These are phyloP conservation scores for Eimeria acervulina DNA, from an alignment of 169 alveolate genomes.

Conservation along the genomic window DNA sequence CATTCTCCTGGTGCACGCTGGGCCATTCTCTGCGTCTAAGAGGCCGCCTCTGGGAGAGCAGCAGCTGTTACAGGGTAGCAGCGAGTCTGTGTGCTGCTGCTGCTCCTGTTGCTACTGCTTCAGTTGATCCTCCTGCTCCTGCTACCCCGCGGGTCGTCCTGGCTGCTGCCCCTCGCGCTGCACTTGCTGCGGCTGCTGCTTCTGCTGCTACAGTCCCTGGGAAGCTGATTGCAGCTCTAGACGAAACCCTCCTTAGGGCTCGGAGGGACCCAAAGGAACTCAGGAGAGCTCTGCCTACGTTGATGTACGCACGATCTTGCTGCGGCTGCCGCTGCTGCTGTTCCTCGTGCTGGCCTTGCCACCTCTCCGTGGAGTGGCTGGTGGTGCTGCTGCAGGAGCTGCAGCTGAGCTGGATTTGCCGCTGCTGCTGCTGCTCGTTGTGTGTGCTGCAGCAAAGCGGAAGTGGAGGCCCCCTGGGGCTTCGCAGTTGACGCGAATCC, in stretches of 20 bases:
- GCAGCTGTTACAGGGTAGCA: conserved; percentile 31
- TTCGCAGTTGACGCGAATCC: conserved; percentile 74
- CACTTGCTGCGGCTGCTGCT: conserved; percentile 23
- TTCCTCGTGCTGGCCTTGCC: background rate
- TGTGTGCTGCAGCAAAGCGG: conserved; percentile 17
- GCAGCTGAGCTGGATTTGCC: background rate
- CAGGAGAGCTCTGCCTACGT: conserved; percentile 31
- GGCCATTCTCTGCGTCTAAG: conserved; percentile 57
- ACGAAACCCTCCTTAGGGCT: background rate
- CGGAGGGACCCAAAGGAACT: conserved; percentile 31
- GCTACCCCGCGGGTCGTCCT: background rate
- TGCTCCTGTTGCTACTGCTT: background rate
- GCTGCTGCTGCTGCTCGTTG: background rate
- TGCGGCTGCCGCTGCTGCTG: conserved; percentile 40
- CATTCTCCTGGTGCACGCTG: conserved; percentile 59
- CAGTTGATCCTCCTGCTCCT: background rate
- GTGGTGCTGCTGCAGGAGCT: background rate
- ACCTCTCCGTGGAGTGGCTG: background rate
- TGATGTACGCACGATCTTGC: background rate
- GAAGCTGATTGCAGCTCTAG: conserved; percentile 16
- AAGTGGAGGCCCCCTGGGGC: conserved; percentile 76
- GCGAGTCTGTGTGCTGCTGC: background rate
- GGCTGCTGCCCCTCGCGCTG: conserved; percentile 34
- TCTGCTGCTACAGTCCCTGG: conserved; percentile 46
- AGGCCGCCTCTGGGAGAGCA: conserved; percentile 62